Base-by-base conservation (phyloP, 805 yeast genomes). In the Teunomyces cretensis region DNA sequence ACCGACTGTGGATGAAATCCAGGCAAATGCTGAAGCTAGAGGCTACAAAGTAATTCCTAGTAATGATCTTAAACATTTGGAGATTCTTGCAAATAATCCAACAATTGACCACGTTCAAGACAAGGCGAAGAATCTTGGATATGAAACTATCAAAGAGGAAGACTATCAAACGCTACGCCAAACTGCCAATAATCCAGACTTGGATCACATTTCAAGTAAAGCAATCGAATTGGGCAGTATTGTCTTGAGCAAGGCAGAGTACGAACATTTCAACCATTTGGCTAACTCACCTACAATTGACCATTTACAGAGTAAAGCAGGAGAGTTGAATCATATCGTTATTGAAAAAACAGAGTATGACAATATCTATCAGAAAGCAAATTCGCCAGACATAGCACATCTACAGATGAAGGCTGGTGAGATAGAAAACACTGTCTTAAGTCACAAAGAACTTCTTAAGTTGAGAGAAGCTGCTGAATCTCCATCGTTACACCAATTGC, bases 1-100 rank as follows among this genome's bases (percentile, higher is more conserved):
- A 8, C 76, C 76, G 15, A 33, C 61, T 0, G 26, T 56, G 6
- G 56, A 58, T 12, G 50, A 52, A 9, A 33, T 57, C 12, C 22
- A 47, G 5, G 27, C 38, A 7, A 42, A 39, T 35, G 51, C 50
- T 2, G 8, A 49, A 16, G 47, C 45, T 6, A 44, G 50, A 24
- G 65, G 63, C 12, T 52, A 63, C 47, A 58, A 53, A 2, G 30
- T 55, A 3, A 30, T 62, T 3, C 42, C 48, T 22, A 7, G 17
- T 1, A 26, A 31, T 1, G 60, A 55, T 12, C 47, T 47, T 13
- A 46, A 50, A 11, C 30, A 45, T 17, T 46, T 54, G 37, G 26
- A 13, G 3, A n/a, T 49, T 36, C 49, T 17, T 9, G 54, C 55
- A 6, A 44, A 51, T 13, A 45, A 49, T 6, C 67, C 68, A 1